These are phyloP conservation scores for Ganoderma lucidum DNA, from an alignment of 1,284 basidiomycete genomes.

Conservation along the genomic window DNA sequence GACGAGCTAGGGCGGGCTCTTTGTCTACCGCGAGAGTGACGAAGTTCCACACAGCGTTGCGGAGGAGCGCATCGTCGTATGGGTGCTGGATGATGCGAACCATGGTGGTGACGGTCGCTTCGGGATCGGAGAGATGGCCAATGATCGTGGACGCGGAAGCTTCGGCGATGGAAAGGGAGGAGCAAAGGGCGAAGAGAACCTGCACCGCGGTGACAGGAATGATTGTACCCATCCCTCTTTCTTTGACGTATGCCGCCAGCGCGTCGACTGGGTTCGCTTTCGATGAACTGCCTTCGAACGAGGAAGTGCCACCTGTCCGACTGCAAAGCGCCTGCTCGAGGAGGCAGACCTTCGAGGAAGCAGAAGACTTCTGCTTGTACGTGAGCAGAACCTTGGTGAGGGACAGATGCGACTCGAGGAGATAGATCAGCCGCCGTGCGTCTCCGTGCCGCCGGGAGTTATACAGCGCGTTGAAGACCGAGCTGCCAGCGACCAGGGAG, in stretches of 20 bases:
- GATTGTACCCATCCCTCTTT: slow-evolving; percentile 61
- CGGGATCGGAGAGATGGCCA: slow-evolving; percentile 76
- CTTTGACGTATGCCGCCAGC: slow-evolving; percentile 68
- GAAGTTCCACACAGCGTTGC: slow-evolving; percentile 85
- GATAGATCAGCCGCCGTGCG: slow-evolving; percentile 69
- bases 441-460: slow-evolving; percentile 73
- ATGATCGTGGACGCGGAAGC: slow-evolving; percentile 73
- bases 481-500: slow-evolving; percentile 67
- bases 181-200: slow-evolving; percentile 72
- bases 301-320: slow-evolving; percentile 57
- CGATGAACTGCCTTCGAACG: slow-evolving; percentile 54
- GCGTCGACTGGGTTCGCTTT: slow-evolving; percentile 77
- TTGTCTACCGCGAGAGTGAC: slow-evolving; percentile 84
- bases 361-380: slow-evolving; percentile 59
- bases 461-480: slow-evolving; percentile 67
- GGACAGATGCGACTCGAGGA: slow-evolving; percentile 71
- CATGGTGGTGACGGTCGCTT: slow-evolving; percentile 66
- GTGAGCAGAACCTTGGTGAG: slow-evolving; percentile 69
- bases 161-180: slow-evolving; percentile 66
- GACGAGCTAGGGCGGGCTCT: slow-evolving; percentile 86
- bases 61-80: slow-evolving; percentile 72
- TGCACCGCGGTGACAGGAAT: slow-evolving; percentile 72
- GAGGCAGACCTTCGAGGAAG: slow-evolving; percentile 59
- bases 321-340: slow-evolving; percentile 80
- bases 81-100: slow-evolving; percentile 75